Percentiles rank a stretch among this genome's conserved stretches.
Evolutionary conservation across 805 yeast genomes (phyloP).

Genomic region (Suhomyces sp.): DNA sequence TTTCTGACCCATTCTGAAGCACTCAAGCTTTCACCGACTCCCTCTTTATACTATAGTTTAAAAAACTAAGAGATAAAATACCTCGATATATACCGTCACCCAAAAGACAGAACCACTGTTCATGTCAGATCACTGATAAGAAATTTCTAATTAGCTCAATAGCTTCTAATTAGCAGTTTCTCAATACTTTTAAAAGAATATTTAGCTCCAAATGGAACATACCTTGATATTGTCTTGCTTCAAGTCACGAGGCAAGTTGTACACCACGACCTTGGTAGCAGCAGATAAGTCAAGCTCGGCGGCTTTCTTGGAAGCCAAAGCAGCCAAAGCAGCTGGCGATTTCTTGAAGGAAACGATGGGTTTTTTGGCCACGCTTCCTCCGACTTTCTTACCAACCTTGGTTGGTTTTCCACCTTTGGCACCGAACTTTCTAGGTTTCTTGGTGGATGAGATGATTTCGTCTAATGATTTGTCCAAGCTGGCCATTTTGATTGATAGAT

Average conservation of each 20-base stretch:
- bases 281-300: conserved; percentile 44
- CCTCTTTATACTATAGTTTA: neutral
- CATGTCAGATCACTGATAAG: neutral
- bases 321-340: conserved; percentile 20
- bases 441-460: conserved; percentile 77
- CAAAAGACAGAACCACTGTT: neutral
- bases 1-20: neutral
- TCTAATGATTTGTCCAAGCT: conserved; percentile 90
- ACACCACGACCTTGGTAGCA: conserved; percentile 81
- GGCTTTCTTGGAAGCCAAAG: conserved; percentile 11
- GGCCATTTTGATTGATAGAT: conserved; percentile 49
- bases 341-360: conserved; percentile 27
- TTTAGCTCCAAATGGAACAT: conserved; percentile 42
- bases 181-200: neutral
- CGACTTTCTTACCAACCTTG: conserved; percentile 38
- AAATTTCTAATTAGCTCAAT: neutral
- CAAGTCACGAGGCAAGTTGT: conserved; percentile 81
- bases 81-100: neutral
- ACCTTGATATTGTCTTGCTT: conserved; percentile 81
- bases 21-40: neutral
- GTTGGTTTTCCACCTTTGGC: conserved; percentile 25
- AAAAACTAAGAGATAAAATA: neutral
- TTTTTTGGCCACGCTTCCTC: conserved; percentile 22
- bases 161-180: neutral
- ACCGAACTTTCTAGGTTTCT: conserved; percentile 19